Base-by-base conservation (phyloP, 176 grass and related monocot species). In the Chloris gayana region DNA sequence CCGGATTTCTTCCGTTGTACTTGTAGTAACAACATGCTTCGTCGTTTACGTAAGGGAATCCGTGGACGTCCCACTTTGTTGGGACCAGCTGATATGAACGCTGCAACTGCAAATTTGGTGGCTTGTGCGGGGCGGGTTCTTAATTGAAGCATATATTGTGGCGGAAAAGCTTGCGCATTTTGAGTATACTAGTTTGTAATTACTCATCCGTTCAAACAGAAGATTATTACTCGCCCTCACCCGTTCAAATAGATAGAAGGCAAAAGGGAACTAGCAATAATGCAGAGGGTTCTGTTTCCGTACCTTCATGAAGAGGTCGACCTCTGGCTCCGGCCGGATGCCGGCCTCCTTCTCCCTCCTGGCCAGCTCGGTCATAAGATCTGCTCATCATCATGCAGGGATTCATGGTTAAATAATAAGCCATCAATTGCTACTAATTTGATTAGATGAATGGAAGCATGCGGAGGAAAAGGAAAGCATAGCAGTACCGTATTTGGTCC, bases 251-350 rank as follows among this genome's bases (percentile, higher is more conserved):
- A 37, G 35, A 37, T 0, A 37, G 35, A 37, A 37, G 7, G 7
- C 35, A 37, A 37, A 35, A 37, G 35, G n/a, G n/a, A n/a, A n/a
- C 35, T 37, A 37, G 5, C 3, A 6, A 37, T 37, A 6, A 37
- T 37, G 35, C 35, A 37, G 35, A 37, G 35, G 35, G 45, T 47
- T 47, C 11, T 47, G 17, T 21, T 10, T 14, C 13, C 57, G 0
- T 81, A 98, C 96, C 92, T 99, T 99, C 96, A 99, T 99, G 74
- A 99, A 99, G 58, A 99, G 87, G 80, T 99, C 96, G 6, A 99
- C 96, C 66, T 99, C 96, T 1, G 96, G 67, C 79, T 99, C 96
- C 9, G 96, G 96, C 56, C 91, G 70, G 75, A 99, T 99, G 63
- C 96, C 82, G 47, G 86, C 87, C 51, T 82, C 82, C 66, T 93